Base-by-base conservation (phyloP, 2,329 filamentous ascomycete species). In the Furcasterigmium sp. region DNA sequence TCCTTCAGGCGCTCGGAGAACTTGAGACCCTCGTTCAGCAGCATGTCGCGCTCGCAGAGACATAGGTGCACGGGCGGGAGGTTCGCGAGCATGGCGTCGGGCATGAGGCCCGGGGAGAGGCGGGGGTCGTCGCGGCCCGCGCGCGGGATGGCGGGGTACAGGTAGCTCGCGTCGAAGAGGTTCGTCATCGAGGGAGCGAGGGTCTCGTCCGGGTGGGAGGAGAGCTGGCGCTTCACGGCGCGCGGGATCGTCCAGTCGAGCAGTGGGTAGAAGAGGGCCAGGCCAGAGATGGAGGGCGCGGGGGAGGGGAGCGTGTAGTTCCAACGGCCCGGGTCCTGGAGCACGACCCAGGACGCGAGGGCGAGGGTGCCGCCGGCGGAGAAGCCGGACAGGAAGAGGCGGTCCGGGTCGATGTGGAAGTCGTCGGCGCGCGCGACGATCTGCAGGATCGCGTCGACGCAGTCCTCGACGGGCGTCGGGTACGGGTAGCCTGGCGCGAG, bases 1-100 rank as follows among this genome's bases (percentile, higher is more conserved):
- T 52, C 47, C 47, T 63, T 64, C 8, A 89, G 59, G 17, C 83
- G 69, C 41, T 79, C 69, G 10, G 78, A 73, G 49, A 90, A 83
- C 5, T 70, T 67, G 46, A 83, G 65, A 10, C 77, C 79, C 54
- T 84, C 80, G 2, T 63, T 65, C 9, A 80, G 68, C n/a, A 84
- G 59, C 77, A 84, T 83, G 56, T 84, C 78, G 58, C 73, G 77
- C 61, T 84, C 80, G 60, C 80, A 84, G 3, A 81, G 72, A 52
- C 76, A 78, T 34, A 83, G 61, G 15, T 82, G 67, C 3, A 84
- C 59, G 14, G 75, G 72, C 1, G 72, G 65, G 3, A 82, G 71
- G 30, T 77, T 65, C 10, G 62, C 62, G 4, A 84, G 52, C n/a
- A 76, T 52, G 21, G 70, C 67, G 49, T 80, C 72, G 0, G 70